phyloP scores from a whole-genome alignment of 257 asterid species.

The Solanum gandarillasii region DNA sequence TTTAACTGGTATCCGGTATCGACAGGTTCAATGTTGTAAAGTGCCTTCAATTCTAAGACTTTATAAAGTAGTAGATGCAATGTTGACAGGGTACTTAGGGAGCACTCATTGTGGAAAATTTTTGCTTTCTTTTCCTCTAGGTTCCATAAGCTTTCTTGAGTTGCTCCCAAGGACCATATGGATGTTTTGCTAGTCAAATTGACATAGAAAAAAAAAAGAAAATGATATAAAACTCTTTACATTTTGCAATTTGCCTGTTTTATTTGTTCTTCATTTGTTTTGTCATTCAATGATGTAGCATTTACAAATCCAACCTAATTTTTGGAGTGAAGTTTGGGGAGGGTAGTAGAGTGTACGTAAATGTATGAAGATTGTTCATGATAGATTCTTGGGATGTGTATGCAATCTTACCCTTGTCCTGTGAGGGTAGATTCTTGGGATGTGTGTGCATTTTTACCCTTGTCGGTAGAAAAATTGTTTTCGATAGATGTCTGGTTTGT shows the following conservation, averaged over 20 bases:
- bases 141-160: conserved; percentile 31
- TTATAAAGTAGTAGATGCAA: conserved; percentile 4
- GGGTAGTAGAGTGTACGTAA: no score
- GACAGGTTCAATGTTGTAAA: conserved; percentile 30
- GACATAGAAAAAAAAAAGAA: conserved; percentile 12
- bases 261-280: neutral
- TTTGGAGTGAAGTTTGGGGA: no score
- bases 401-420: no score
- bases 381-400: no score
- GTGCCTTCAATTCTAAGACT: conserved; percentile 8
- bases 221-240: neutral
- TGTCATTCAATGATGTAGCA: neutral
- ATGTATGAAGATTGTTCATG: no score
- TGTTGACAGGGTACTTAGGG: conserved; percentile 1
- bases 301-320: no score
- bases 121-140: conserved; percentile 28
- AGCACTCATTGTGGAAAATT: conserved; percentile 37
- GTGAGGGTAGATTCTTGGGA: no score
- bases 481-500: no score
- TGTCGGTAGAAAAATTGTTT: no score
- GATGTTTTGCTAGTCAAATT: conserved; percentile 1
- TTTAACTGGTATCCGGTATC: conserved; percentile 3
- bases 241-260: neutral
- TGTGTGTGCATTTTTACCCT: no score
- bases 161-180: conserved; percentile 16